A percentile compares a stretch with the other conserved stretches of the same genome.
Evolutionary conservation across 352 stramenopile species (phyloP).

Genomic region (Pythium scleroteichum): DNA sequence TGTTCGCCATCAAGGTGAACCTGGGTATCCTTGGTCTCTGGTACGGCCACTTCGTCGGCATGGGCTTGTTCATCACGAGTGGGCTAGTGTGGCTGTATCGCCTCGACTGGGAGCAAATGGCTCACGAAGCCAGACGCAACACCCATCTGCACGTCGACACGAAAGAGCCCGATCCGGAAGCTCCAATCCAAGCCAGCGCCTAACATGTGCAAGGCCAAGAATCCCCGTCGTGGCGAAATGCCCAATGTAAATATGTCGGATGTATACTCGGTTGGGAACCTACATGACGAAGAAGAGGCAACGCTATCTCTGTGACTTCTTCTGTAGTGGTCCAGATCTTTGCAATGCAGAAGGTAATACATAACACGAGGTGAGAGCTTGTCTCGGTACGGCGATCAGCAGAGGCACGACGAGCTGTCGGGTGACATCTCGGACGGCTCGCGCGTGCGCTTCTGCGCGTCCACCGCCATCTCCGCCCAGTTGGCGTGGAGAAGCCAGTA

Average conservation of each 20-base stretch:
- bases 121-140: conserved; percentile 34
- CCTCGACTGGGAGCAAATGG: conserved; percentile 33
- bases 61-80: conserved; percentile 22
- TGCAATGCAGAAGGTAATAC: not conserved
- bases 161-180: not conserved
- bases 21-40: conserved; percentile 61
- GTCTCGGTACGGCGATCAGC: conserved; percentile 16
- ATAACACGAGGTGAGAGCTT: no score
- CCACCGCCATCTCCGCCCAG: conserved; percentile 67
- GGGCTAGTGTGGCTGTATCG: conserved; percentile 26
- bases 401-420: conserved; percentile 24
- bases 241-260: conserved; percentile 7
- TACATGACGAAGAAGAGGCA: not conserved
- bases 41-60: conserved; percentile 53
- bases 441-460: conserved; percentile 57
- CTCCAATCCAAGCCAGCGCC: not conserved
- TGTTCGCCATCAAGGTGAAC: conserved; percentile 49
- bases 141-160: conserved; percentile 41
- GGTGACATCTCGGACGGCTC: conserved; percentile 37
- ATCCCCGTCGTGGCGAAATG: no score
- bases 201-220: no score
- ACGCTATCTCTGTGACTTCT: not conserved
- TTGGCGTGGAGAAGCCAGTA: conserved; percentile 74
- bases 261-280: not conserved
- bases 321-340: no score